Base-by-base conservation (phyloP, 768 basidiomycete genomes). In the Suillus discolor region DNA sequence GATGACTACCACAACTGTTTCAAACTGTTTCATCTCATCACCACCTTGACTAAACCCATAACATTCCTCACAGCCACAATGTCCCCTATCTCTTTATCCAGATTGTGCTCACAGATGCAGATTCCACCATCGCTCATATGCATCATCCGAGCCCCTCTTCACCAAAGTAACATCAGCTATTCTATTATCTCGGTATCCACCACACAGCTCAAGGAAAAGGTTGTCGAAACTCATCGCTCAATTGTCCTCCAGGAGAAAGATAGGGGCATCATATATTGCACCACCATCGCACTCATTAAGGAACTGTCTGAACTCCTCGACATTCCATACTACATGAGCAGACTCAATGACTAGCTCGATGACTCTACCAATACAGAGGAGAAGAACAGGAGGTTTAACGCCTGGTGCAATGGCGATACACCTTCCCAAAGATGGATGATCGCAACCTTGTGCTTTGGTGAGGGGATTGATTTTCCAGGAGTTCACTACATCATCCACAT, bases 61-160 rank as follows among this genome's bases (percentile, higher is more conserved):
- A 70, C 69, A 0, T 64, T 70, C 8, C 62, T 70, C 0, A 65
- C 69, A 0, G 62, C 69, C 0, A 70, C 66, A 0, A 70, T 70
- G 6, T 25, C 69, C 4, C 3, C 47, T 6, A 5, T 36, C 4
- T 70, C 66, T 25, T 31, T 69, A 18, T 18, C 45, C 0, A n/a
- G 60, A 0, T 60, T 70, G 15, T 70, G 64, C 16, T 63, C 1
- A 1, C 23, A 51, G 25, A 51, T 51, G 49, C 25, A 25, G 6
- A 51, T 51, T 13, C 49, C 49, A 7, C 53, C 51, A 0, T 1
- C 25, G 0, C 7, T 70, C 0, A 54, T 70, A 18, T 44, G n/a
- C 0, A 0, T 67, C 0, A 70, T 70, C 0, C 18, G 12, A 0
- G 57, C 66, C 1, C 62, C 66, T 0, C 3, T 63, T 0, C 62